Conservation (phyloP, 495 filamentous ascomycete species). For the Bathelium albidoporum region DNA sequence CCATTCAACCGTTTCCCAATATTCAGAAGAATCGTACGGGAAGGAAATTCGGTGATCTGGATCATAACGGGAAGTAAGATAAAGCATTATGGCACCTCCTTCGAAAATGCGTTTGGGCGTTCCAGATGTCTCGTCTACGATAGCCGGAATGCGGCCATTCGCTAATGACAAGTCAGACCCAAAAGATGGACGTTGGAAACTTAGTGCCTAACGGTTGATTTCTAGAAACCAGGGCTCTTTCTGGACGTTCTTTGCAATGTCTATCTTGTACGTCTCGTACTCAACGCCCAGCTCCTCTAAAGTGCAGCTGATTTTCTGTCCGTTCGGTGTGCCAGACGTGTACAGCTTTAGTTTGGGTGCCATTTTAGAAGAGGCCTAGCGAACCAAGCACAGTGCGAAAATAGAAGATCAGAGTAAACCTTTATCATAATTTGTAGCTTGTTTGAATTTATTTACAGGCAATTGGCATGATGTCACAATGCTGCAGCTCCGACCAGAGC, state of each 20-base stretch:
- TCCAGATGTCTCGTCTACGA: constrained; percentile 15
- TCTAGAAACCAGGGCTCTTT: constrained; percentile 21
- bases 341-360: constrained; percentile 2
- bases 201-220: constrained; percentile 18
- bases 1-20: constrained; percentile 39
- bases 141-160: constrained; percentile 22
- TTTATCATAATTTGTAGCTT: too few relatives aligned
- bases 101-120: constrained; percentile 36
- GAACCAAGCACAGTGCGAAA: too few relatives aligned
- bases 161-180: constrained; percentile 2
- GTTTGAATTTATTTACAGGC: too few relatives aligned
- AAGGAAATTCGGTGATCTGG: constrained; percentile 37
- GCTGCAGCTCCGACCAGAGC: too few relatives aligned
- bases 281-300: constrained; percentile 21
- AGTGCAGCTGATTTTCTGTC: constrained; percentile 18
- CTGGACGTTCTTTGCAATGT: constrained; percentile 20
- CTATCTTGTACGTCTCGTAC: constrained; percentile 17
- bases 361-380: too few relatives aligned
- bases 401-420: too few relatives aligned
- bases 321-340: constrained; percentile 19
- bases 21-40: constrained; percentile 32
- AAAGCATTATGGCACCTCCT: constrained; percentile 39
- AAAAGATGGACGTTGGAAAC: neutral
- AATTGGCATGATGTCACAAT: too few relatives aligned
- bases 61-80: constrained; percentile 40